These are phyloP conservation scores for Xylaria hypoxylon DNA, from an alignment of 2,329 filamentous ascomycete species.

Conservation along the genomic window DNA sequence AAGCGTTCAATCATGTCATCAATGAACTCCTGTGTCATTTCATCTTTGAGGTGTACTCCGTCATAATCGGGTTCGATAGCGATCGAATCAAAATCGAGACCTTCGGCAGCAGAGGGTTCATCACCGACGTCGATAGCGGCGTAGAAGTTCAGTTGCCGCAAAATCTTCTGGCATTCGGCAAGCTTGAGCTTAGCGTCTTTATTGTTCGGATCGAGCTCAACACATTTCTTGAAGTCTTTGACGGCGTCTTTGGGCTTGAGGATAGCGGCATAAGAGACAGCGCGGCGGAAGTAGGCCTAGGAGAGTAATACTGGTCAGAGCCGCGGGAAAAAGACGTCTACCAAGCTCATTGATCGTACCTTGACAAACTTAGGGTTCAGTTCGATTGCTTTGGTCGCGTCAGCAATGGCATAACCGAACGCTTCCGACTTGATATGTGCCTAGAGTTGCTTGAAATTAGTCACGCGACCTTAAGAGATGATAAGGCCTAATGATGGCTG, in stretches of 20 bases:
- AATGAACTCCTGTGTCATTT: conserved; percentile 97
- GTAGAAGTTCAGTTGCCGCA: conserved; percentile 91
- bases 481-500: conserved; percentile 15
- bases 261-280: conserved; percentile 91
- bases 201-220: conserved; percentile 86
- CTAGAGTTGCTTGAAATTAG: conserved; percentile 63
- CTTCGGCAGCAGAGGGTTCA: conserved; percentile 90
- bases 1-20: conserved; percentile 97
- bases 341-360: conserved; percentile 61
- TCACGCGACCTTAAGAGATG: conserved; percentile 55
- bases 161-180: conserved; percentile 93
- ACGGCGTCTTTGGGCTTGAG: conserved; percentile 88
- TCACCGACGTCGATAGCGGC: conserved; percentile 95
- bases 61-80: conserved; percentile 86
- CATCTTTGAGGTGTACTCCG: conserved; percentile 78
- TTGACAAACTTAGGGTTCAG: conserved; percentile 90
- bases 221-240: conserved; percentile 90
- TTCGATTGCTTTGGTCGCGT: conserved; percentile 91
- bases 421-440: conserved; percentile 95
- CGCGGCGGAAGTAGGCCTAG: conserved; percentile 93
- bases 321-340: background rate
- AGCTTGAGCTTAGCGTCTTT: conserved; percentile 92
- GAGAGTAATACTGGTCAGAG: conserved; percentile 28
- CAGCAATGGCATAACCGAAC: conserved; percentile 90
- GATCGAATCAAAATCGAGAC: conserved; percentile 88